Conservation (phyloP, 345 rosid genomes). For the Excoecaria cochinchinensis region DNA sequence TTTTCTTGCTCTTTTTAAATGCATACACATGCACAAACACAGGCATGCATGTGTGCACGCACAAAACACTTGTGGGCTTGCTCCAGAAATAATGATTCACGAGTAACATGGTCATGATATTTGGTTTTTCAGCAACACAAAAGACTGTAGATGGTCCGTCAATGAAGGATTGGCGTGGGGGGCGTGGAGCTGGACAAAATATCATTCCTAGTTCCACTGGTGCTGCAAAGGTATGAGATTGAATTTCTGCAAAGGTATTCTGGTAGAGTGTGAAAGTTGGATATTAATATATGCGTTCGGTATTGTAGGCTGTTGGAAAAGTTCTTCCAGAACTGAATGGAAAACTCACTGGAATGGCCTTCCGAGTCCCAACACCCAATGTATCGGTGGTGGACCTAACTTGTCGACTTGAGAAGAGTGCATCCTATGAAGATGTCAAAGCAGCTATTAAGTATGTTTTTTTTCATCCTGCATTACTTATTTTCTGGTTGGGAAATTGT, state of each 20-base stretch:
- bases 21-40: not conserved
- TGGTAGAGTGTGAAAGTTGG: not conserved
- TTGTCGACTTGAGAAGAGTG: constrained; percentile 92
- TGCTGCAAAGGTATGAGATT: constrained; percentile 79
- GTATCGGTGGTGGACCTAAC: constrained; percentile 98
- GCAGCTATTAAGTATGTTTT: constrained; percentile 75
- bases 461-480: not conserved
- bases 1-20: constrained; percentile 16
- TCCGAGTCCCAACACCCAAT: constrained; percentile 96
- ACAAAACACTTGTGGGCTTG: not conserved
- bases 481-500: not conserved
- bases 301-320: constrained; percentile 88
- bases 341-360: constrained; percentile 99
- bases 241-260: not conserved
- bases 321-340: constrained; percentile 98
- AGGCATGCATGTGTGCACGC: not conserved
- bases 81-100: not conserved
- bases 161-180: constrained; percentile 99
- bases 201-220: constrained; percentile 99
- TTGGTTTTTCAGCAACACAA: constrained; percentile 72
- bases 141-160: constrained; percentile 99
- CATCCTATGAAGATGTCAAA: constrained; percentile 90
- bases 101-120: constrained; percentile 20
- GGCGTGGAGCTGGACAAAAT: constrained; percentile 95
- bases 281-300: not conserved